Evolutionary conservation across 305 asterid genomes (phyloP).

Genomic region (Andrographis paniculata): DNA sequence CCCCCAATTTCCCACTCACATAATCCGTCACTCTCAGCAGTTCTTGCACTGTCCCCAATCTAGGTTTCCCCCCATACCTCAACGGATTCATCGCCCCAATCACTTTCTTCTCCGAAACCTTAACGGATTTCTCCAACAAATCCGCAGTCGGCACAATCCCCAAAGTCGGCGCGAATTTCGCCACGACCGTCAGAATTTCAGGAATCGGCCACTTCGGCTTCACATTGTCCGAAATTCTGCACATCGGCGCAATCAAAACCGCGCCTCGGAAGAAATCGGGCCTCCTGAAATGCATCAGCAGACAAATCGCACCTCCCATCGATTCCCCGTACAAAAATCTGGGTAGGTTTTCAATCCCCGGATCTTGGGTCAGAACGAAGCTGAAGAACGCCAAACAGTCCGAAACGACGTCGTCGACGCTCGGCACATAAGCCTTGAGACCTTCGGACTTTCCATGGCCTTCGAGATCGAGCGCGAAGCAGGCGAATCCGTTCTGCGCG

Average conservation of each 20-base stretch:
- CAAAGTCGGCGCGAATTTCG: conserved; percentile 58
- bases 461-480: conserved; percentile 83
- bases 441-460: conserved; percentile 90
- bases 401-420: conserved; percentile 51
- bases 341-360: conserved; percentile 24
- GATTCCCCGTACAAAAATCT: conserved; percentile 69
- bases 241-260: conserved; percentile 79
- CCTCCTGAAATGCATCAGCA: conserved; percentile 47
- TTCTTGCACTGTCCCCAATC: conserved; percentile 74
- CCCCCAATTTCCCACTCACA: conserved; percentile 39
- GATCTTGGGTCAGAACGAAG: conserved; percentile 27
- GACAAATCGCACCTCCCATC: conserved; percentile 89
- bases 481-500: conserved; percentile 68
- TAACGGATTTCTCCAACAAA: conserved; percentile 71
- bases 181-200: conserved; percentile 38
- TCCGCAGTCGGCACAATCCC: conserved; percentile 78
- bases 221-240: conserved; percentile 72
- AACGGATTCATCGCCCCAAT: conserved; percentile 57
- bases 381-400: conserved; percentile 54
- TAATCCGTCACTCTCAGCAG: conserved; percentile 65
- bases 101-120: conserved; percentile 55
- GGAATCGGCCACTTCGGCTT: conserved; percentile 78
- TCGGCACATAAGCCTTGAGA: conserved; percentile 71
- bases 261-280: conserved; percentile 52
- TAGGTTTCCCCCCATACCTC: conserved; percentile 71